Conservation (phyloP, 345 rosid genomes). For the thale cress (Arabidopsis thaliana) region DNA sequence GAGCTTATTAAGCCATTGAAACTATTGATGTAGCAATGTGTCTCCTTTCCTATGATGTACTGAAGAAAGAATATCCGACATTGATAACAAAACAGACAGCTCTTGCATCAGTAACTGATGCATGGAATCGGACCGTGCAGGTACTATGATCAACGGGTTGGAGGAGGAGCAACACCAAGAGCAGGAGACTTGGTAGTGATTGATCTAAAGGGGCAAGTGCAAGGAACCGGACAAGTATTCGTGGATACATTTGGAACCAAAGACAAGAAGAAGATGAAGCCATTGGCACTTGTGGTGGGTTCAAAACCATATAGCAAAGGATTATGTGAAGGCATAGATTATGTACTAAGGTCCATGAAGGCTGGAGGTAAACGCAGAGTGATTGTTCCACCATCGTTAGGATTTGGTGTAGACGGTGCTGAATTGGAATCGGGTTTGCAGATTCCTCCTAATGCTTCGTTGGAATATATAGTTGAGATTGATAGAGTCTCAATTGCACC, state of each 20-base stretch:
- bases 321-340: conserved; percentile 82
- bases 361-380: conserved; percentile 88
- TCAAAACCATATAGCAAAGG: conserved; percentile 85
- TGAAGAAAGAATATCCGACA: too few species aligned
- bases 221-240: conserved; percentile 65
- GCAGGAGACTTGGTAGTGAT: conserved; percentile 88
- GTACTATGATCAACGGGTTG: conserved; percentile 80
- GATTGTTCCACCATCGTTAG: conserved; percentile 69
- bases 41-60: conserved; percentile 10
- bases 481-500: conserved; percentile 92
- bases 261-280: conserved; percentile 58
- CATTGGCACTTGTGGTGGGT: conserved; percentile 77
- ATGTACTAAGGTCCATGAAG: conserved; percentile 73
- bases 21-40: not conserved
- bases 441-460: conserved; percentile 67
- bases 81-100: not conserved
- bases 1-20: not conserved
- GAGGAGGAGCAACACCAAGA: conserved; percentile 81
- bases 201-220: conserved; percentile 65
- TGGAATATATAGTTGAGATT: conserved; percentile 79
- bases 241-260: conserved; percentile 65
- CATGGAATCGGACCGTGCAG: conserved; percentile 47
- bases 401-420: conserved; percentile 76
- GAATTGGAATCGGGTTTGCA: conserved; percentile 68
- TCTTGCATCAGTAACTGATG: not conserved